Evolutionary conservation across 371 early-diverging fungal species (phyloP).

Genomic region (Apophysomyces ossiformis): DNA sequence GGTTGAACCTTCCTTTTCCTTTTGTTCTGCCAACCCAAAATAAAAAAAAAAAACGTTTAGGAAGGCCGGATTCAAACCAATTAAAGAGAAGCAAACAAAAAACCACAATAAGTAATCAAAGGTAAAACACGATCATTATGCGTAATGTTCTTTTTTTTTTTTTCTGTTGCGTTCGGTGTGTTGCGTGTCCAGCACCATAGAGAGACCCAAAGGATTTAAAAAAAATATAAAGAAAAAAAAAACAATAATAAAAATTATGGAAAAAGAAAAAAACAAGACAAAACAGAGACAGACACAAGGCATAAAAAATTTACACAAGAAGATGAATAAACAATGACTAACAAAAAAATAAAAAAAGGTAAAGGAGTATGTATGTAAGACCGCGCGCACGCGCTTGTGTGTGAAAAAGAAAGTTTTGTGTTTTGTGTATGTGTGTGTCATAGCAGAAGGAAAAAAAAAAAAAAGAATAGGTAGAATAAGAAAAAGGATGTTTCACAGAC

Average conservation of each 20-base stretch:
- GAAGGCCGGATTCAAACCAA: too few relatives aligned
- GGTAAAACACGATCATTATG: too few relatives aligned
- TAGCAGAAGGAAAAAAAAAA: background rate
- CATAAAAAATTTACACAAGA: conserved; percentile 1
- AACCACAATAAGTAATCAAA: too few relatives aligned
- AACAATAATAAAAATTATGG: too few relatives aligned
- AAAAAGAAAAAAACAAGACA: background rate
- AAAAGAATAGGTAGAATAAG: background rate
- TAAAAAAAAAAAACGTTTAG: background rate
- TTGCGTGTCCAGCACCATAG: too few relatives aligned
- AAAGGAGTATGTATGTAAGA: background rate
- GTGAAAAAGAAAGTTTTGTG: background rate
- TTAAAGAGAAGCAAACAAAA: too few relatives aligned
- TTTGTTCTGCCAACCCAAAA: background rate
- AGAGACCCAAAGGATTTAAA: too few relatives aligned
- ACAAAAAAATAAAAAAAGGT: background rate
- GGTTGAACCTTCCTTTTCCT: background rate
- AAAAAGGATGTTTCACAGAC: background rate
- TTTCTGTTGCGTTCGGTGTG: too few relatives aligned
- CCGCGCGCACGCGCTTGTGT: background rate
- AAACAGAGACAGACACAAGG: background rate
- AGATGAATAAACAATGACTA: background rate
- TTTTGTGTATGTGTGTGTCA: background rate
- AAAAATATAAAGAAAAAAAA: too few relatives aligned
- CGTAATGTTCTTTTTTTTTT: too few relatives aligned